These are phyloP conservation scores for Peniophora sp. DNA, from an alignment of 1,284 basidiomycete species.

Conservation along the genomic window DNA sequence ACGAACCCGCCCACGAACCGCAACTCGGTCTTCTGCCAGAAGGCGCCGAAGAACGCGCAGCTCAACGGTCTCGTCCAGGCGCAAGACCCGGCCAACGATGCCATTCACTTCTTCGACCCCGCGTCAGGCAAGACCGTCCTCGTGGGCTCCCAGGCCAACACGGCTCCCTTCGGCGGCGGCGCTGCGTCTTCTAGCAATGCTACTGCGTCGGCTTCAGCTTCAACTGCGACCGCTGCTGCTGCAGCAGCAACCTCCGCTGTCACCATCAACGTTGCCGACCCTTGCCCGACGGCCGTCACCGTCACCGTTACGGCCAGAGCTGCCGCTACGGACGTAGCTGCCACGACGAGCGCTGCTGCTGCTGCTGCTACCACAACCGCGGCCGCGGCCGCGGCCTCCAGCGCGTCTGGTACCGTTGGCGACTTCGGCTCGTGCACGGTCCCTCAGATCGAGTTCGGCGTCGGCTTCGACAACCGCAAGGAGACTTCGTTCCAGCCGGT, in stretches of 20 bases:
- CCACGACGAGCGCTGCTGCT: conserved; percentile 7
- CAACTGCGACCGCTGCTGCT: conserved; percentile 10
- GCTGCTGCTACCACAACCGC: conserved; percentile 7
- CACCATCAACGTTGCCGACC: too few relatives aligned
- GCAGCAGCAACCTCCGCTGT: conserved; percentile 14
- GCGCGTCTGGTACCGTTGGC: conserved; percentile 18
- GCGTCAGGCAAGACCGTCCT: conserved; percentile 32
- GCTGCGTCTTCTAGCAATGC: conserved; percentile 4
- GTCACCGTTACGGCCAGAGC: too few relatives aligned
- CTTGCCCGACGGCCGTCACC: too few relatives aligned
- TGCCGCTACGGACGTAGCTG: too few relatives aligned
- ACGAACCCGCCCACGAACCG: conserved; percentile 40
- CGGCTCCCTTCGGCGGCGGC: conserved; percentile 40
- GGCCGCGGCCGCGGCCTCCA: conserved; percentile 1
- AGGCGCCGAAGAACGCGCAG: conserved; percentile 27
- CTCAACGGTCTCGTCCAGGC: conserved; percentile 32
- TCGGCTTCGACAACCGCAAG: conserved; percentile 48
- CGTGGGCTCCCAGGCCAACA: conserved; percentile 47
- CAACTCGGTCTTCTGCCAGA: conserved; percentile 34
- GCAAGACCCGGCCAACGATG: conserved; percentile 31
- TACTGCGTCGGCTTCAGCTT: too few relatives aligned
- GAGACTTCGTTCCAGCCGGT: conserved; percentile 49
- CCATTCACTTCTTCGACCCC: conserved; percentile 50
- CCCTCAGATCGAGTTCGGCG: conserved; percentile 53
- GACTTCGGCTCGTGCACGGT: conserved; percentile 51